Evolutionary conservation across 2,329 filamentous ascomycete genomes (phyloP), one percentile per base, ranked within the genome.

Genomic region (Aureobasidium namibiae): DNA sequence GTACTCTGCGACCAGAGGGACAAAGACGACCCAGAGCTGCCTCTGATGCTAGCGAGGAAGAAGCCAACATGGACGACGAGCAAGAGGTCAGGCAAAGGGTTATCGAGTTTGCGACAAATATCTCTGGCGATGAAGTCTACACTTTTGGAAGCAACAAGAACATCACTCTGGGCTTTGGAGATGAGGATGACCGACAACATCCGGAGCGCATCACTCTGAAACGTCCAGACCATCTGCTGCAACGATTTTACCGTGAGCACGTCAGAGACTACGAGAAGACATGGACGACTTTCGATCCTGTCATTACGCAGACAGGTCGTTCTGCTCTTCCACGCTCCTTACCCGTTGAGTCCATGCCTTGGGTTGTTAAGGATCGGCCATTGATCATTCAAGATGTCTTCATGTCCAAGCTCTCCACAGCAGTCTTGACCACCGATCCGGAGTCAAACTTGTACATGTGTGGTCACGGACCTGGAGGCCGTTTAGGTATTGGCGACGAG

Each of bases 101-200:
- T 42, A 52, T 57, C 13, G 44, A 44, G 18, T 49, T 46, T 16
- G 45, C 46, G 16, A 42, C 31, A 26, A 50, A 63, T 24, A 74
- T 86, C 26, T 71, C 77, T 23, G 92, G 90, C 9, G 90, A 96
- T 67, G 94, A 99, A 69, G 76, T 96, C 0, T 97, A 90, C 67
- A 87, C 90, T 1, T 96, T 97, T 73, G 94, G 94, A 52, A 97
- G 92, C 73, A 99, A 96, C 74, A 95, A 94, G 69, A 99, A 99
- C 66, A 75, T 95, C 10, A 94, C 89, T 0, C 81, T 99, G 23
- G 94, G 94, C 1, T 87, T 97, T 61, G 92, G 92, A n/a, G 92
- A 99, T 69, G 88, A 95, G 67, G 91, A 96, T 70, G 92, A 99
- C 69, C 85, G 94, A 3, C 92, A 97, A 64, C 95, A 88, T 67